Conservation (phyloP, 805 yeast species). For the Scheffersomyces coipomensis region DNA sequence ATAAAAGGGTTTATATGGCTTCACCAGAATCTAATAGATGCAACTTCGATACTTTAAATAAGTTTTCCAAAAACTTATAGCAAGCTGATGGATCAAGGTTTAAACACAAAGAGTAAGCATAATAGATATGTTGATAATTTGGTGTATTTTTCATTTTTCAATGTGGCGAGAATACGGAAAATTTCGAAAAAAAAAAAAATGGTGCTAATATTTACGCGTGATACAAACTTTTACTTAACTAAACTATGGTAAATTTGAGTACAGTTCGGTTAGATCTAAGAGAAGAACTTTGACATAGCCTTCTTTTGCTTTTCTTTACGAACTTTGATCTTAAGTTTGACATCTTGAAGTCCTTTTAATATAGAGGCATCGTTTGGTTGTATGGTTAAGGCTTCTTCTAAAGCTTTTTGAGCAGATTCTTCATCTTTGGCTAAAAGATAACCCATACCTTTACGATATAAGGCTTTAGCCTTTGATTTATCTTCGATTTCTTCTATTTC, state of each 20-base stretch:
- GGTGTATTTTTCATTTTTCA: no score
- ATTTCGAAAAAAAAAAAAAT: no score
- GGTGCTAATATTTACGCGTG: no score
- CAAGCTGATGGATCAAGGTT: not conserved
- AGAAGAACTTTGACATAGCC: constrained; percentile 72
- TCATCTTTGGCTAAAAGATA: constrained; percentile 61
- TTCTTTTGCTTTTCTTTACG: constrained; percentile 68
- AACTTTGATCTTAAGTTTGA: constrained; percentile 49
- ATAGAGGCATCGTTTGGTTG: constrained; percentile 77
- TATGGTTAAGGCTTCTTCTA: constrained; percentile 60
- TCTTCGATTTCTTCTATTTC: constrained; percentile 59
- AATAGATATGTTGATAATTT: not conserved
- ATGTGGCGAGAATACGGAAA: no score
- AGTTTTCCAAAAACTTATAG: not conserved
- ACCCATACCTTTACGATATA: constrained; percentile 83
- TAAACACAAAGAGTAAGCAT: not conserved
- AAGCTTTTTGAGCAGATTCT: constrained; percentile 64
- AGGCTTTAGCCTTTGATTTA: constrained; percentile 77
- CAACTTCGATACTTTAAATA: not conserved
- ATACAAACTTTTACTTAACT: no score
- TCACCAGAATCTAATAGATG: not conserved
- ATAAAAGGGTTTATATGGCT: not conserved
- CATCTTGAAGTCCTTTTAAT: constrained; percentile 58
- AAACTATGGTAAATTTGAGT: no score
- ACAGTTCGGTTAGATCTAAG: no score